These are phyloP conservation scores for Apiotrichum veenhuisii DNA, from an alignment of 1,284 basidiomycete genomes.

Conservation along the genomic window DNA sequence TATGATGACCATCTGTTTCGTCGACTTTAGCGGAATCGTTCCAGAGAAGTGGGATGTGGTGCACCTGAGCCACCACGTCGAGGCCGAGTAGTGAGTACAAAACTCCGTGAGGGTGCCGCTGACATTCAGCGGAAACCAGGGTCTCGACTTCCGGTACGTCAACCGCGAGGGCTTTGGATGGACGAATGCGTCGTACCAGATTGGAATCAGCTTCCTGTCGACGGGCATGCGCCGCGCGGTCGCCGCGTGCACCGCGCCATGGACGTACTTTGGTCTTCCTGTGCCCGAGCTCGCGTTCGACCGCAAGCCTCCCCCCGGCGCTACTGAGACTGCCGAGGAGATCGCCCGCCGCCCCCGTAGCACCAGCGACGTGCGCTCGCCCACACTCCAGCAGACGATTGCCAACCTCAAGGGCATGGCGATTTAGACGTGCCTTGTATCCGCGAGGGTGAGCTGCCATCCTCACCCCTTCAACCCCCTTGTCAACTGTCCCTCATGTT, in stretches of 20 bases:
- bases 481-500: too few relatives aligned
- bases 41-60: slow-evolving; percentile 99
- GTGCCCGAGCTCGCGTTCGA: slow-evolving; percentile 45
- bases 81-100: slow-evolving; percentile 73
- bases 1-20: slow-evolving; percentile 63
- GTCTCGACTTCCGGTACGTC: slow-evolving; percentile 93
- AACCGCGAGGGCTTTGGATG: slow-evolving; percentile 96
- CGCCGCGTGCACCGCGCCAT: slow-evolving; percentile 63
- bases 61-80: slow-evolving; percentile 87
- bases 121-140: slow-evolving; percentile 75
- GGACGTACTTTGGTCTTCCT: slow-evolving; percentile 47
- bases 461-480: too few relatives aligned
- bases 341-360: not conserved
- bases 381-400: slow-evolving; percentile 3
- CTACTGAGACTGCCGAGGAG: not conserved
- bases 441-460: too few relatives aligned
- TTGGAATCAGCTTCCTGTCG: slow-evolving; percentile 90
- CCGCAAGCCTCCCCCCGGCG: too few relatives aligned
- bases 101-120: slow-evolving; percentile 5
- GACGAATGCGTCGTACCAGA: slow-evolving; percentile 82
- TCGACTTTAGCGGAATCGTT: slow-evolving; percentile 95
- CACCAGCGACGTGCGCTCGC: not conserved
- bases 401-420: not conserved
- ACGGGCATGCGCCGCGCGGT: slow-evolving; percentile 91
- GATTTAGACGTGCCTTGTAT: too few relatives aligned